Conservation (phyloP, 1,284 basidiomycete genomes). For the Rhodofomes roseus region DNA sequence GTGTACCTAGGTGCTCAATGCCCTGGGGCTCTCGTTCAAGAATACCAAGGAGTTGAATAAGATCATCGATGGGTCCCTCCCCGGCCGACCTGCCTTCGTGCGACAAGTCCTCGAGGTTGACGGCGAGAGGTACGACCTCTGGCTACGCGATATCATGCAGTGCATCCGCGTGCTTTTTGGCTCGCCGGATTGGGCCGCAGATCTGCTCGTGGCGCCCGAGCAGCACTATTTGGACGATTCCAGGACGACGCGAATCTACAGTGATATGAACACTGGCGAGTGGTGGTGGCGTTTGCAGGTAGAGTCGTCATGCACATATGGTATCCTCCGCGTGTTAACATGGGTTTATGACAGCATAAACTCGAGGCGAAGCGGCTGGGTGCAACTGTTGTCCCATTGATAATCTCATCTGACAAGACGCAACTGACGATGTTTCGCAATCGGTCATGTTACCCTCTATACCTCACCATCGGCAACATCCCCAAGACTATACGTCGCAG, state of each 20-base stretch:
- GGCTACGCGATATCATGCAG: slow-evolving; percentile 25
- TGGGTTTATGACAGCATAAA: too few species aligned
- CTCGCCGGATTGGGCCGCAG: slow-evolving; percentile 9
- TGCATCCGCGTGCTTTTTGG: slow-evolving; percentile 18
- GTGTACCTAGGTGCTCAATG: background rate
- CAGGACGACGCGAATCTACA: slow-evolving; percentile 17
- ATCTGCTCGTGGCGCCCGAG: slow-evolving; percentile 27
- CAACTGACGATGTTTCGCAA: slow-evolving; percentile 32
- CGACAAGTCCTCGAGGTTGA: slow-evolving; percentile 17
- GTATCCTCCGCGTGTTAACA: too few species aligned
- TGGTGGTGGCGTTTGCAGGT: slow-evolving; percentile 40
- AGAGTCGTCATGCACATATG: background rate
- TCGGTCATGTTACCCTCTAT: slow-evolving; percentile 38
- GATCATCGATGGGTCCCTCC: slow-evolving; percentile 28
- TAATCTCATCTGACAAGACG: slow-evolving; percentile 38
- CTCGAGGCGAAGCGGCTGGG: slow-evolving; percentile 20
- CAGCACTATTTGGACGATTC: slow-evolving; percentile 25
- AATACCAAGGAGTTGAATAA: slow-evolving; percentile 26
- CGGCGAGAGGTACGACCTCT: slow-evolving; percentile 23
- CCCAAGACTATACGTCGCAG: slow-evolving; percentile 15
- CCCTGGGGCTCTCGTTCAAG: slow-evolving; percentile 27
- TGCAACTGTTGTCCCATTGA: slow-evolving; percentile 36
- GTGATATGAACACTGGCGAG: slow-evolving; percentile 23
- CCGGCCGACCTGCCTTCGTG: slow-evolving; percentile 20
- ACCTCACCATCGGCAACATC: slow-evolving; percentile 39